A percentile compares a stretch with the other conserved stretches of the same genome.
These are phyloP conservation scores for Amaranthus tricolor DNA, from an alignment of 179 eudicot genomes.

Conservation along the genomic window DNA sequence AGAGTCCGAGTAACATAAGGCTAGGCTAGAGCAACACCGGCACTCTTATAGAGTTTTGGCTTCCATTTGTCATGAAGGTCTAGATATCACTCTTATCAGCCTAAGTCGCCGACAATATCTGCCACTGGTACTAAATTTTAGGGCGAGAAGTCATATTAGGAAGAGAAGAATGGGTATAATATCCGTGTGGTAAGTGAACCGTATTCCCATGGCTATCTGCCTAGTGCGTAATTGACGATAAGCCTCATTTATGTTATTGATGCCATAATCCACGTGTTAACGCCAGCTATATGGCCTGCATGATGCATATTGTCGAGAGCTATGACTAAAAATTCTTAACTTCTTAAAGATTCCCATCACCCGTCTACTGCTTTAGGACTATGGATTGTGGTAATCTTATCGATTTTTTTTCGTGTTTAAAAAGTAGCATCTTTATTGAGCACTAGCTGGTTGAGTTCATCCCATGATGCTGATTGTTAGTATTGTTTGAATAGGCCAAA, in stretches of 20 bases:
- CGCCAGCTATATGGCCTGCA: too few relatives aligned
- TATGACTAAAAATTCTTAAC: neutral
- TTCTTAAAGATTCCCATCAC: neutral
- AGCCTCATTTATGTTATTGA: too few relatives aligned
- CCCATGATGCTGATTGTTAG: constrained; percentile 10
- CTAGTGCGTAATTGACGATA: too few relatives aligned
- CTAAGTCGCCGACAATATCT: neutral
- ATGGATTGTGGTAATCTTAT: constrained; percentile 11
- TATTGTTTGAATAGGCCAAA: neutral
- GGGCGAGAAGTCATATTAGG: neutral
- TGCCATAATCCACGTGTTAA: too few relatives aligned
- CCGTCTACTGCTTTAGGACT: neutral
- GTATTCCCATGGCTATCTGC: too few relatives aligned
- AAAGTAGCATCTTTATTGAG: neutral
- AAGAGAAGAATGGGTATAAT: neutral
- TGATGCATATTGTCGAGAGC: neutral
- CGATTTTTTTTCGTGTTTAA: constrained; percentile 2
- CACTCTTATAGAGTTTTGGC: neutral
- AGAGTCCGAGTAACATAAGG: neutral
- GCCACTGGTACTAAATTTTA: neutral
- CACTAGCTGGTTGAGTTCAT: neutral
- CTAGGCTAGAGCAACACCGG: neutral
- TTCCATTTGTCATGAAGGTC: neutral
- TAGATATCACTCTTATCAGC: neutral
- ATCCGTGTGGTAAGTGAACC: too few relatives aligned